Conservation (phyloP, 371 early-diverging fungal species). For the Cladochytrium tenue region DNA sequence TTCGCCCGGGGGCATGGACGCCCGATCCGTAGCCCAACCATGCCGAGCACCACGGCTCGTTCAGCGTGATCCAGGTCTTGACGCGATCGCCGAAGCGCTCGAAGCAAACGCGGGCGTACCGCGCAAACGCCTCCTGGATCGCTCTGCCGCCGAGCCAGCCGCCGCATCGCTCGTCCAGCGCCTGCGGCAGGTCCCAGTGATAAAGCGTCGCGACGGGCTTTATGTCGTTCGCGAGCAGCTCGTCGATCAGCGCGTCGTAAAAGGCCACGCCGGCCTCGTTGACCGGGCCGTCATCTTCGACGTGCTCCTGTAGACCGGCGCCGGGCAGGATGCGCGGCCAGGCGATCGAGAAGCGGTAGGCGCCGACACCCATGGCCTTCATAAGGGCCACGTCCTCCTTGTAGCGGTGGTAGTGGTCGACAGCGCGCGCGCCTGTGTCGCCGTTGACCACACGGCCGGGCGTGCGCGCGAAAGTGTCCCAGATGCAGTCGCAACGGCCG, state of each 20-base stretch:
- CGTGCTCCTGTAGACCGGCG: constrained; percentile 12
- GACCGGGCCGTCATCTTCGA: constrained; percentile 25
- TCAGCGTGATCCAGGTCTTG: constrained; percentile 42
- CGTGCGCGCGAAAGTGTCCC: constrained; percentile 33
- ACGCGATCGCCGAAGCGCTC: constrained; percentile 29
- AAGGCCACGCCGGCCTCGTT: constrained; percentile 28
- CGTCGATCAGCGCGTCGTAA: constrained; percentile 35
- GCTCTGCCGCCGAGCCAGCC: constrained; percentile 20
- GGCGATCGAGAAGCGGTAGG: constrained; percentile 39
- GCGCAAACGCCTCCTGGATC: constrained; percentile 26
- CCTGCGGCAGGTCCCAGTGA: constrained; percentile 42
- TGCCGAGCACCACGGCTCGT: constrained; percentile 33
- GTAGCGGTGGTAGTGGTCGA: constrained; percentile 39
- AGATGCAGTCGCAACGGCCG: constrained; percentile 36
- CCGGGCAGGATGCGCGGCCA: constrained; percentile 40
- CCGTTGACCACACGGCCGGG: constrained; percentile 27
- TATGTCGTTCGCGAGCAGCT: constrained; percentile 31
- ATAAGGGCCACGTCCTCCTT: constrained; percentile 32
- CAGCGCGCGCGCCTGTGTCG: constrained; percentile 23
- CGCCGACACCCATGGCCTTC: constrained; percentile 12
- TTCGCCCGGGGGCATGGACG: constrained; percentile 33
- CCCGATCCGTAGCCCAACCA: constrained; percentile 9
- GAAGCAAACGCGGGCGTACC: constrained; percentile 30
- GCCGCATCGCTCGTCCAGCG: constrained; percentile 25
- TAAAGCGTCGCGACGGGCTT: constrained; percentile 36